Base-by-base conservation (phyloP, 306 rosid species). In the Lotus japonicus region DNA sequence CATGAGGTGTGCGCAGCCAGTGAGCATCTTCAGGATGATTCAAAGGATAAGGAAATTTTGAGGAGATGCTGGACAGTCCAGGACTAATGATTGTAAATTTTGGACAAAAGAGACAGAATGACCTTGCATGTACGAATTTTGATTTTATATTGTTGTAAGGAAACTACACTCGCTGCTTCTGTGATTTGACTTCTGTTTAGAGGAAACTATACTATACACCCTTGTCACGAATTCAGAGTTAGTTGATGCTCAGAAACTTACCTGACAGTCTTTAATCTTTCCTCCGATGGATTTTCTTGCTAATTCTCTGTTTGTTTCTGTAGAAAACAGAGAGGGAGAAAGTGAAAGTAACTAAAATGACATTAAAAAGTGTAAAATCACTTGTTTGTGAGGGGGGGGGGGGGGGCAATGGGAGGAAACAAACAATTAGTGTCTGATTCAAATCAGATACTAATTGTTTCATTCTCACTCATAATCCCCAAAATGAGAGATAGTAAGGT, bases 111-210 rank as follows among this genome's bases (percentile, higher is more conserved):
- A 39, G 68, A 55, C 44, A 33, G 65, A 15, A 33, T 33, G 64
- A 8, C 69, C 60, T 3, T 23, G 59, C 59, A 14, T 52, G 74
- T 74, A 42, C 57, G 59, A 62, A 80, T 36, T 56, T 74, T 71
- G 67, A 67, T 68, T 70, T 60, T 66, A 64, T 71, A 1, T 68
- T 66, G 18, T 55, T 41, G n/a, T 31, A 7, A 50, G 52, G 26
- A 64, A 64, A 57, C 53, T 57, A 28, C 26, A 21, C 11, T 68
- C n/a, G 46, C 35, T 7, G 19, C 58, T 38, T 64, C 38, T 6
- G 7, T 58, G 41, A 43, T 72, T 23, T 72, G 46, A 39, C 77
- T 58, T 53, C 36, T 15, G 54, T 76, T 71, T 21, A 26, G 28
- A 58, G 69, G 45, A 45, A 56, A 35, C 35, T 72, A 11, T 43